These are phyloP conservation scores for Xenoacremonium recifei DNA, from an alignment of 2,329 filamentous ascomycete genomes.

Conservation along the genomic window DNA sequence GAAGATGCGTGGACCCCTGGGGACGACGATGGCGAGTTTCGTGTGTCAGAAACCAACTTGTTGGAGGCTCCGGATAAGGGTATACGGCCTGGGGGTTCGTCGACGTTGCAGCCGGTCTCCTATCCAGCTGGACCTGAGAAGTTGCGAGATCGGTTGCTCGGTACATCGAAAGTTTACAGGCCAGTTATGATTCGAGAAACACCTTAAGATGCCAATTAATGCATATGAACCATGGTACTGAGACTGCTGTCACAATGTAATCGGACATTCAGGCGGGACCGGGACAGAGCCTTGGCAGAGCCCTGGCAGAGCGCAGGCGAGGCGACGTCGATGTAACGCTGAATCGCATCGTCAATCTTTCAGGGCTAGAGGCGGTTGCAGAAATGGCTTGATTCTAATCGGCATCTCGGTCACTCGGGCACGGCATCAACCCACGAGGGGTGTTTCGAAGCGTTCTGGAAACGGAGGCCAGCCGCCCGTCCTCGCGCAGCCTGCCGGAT, in stretches of 20 bases:
- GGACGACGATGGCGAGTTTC: slow-evolving; percentile 9
- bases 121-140: background rate
- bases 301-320: slow-evolving; percentile 11
- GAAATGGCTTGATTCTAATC: background rate
- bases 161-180: background rate
- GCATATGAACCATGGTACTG: background rate
- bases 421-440: slow-evolving; percentile 3
- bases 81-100: no score
- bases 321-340: slow-evolving; percentile 17
- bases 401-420: background rate
- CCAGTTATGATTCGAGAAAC: background rate
- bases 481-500: background rate
- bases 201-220: background rate
- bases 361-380: slow-evolving; percentile 4
- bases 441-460: slow-evolving; percentile 10
- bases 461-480: slow-evolving; percentile 2
- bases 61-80: background rate
- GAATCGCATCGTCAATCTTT: slow-evolving; percentile 25
- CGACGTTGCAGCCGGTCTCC: background rate
- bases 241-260: background rate
- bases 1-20: slow-evolving; percentile 3
- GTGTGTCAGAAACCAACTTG: slow-evolving; percentile 19
- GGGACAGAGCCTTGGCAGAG: background rate
- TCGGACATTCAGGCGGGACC: background rate
- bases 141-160: no score